Base-by-base conservation (phyloP, 1,284 basidiomycete species). In the Jaminaea rosea region DNA sequence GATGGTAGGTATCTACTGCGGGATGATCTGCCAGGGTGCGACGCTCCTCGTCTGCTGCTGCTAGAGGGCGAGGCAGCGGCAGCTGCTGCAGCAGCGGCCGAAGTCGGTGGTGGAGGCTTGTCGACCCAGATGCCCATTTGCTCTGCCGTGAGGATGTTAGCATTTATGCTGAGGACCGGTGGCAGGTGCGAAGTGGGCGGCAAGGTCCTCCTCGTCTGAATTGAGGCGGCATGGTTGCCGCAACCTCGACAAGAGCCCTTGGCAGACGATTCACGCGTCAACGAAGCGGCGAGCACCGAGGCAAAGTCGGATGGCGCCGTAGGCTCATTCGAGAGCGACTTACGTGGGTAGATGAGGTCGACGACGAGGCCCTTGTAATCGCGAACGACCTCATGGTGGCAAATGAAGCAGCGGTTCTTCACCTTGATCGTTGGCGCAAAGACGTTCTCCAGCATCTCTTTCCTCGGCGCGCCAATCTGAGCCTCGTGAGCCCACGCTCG, bases 321-420 rank as follows among this genome's bases (percentile, higher is more conserved):
- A 1, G 77, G 69, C 59, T 84, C 84, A 66, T 80, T 82, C 3
- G 79, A 77, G 44, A 79, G 67, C 0, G 75, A 49, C 76, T 84
- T 87, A 52, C 85, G 82, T 4, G 90, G 88, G 75, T 97, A 97
- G 17, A 84, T 77, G 65, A 98, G 75, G 67, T 98, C 93, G n/a
- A 96, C 63, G 4, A 67, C 63, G 19, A 63, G 58, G 17, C 64
- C 51, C n/a, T 60, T 53, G 34, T 52, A 67, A 44, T 28, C 50
- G 26, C 69, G 59, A 21, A 47, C 49, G 74, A 19, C 88, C 79
- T 72, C 91, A 86, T 80, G 79, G 51, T 85, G 83, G 75, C 93
- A 97, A 52, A 78, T 81, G 58, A 79, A 75, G 74, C 94, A 97
- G 2, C 81, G 80, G 51, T 85, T 84, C 42, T 63, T 59, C 46